phyloP scores from a whole-genome alignment of 2,329 filamentous ascomycete genomes.

The Trichoderma lentiforme region DNA sequence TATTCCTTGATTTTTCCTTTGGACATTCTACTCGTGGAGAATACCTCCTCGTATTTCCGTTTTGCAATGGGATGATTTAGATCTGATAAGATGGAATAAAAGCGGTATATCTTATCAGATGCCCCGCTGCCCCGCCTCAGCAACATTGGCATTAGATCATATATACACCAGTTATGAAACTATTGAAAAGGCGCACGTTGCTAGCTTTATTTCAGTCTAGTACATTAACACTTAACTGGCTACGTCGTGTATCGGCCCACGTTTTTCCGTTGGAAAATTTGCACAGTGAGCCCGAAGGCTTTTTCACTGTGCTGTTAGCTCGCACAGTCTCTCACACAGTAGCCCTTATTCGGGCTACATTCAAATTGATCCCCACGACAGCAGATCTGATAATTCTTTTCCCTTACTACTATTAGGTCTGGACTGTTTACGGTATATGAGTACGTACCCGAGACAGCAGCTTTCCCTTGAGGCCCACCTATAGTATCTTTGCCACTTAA shows the following conservation, averaged over 20 bases:
- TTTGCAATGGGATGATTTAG: not conserved
- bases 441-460: not conserved
- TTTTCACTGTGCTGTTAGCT: not conserved
- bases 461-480: not conserved
- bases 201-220: not conserved
- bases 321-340: not conserved
- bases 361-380: not conserved
- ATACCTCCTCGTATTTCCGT: not conserved
- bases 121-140: not conserved
- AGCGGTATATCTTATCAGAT: not conserved
- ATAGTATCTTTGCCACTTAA: not conserved
- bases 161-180: not conserved
- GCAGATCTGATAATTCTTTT: not conserved
- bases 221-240: not conserved
- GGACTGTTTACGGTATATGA: not conserved
- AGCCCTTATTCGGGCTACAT: not conserved
- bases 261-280: not conserved
- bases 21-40: not conserved
- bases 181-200: not conserved
- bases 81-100: slow-evolving; percentile 1
- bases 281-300: not conserved
- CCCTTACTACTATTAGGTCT: not conserved
- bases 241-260: not conserved
- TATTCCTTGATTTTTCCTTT: not conserved
- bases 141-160: not conserved